phyloP scores from a whole-genome alignment of 192 early-diverging fungal genomes.

The Coemansia sp. region DNA sequence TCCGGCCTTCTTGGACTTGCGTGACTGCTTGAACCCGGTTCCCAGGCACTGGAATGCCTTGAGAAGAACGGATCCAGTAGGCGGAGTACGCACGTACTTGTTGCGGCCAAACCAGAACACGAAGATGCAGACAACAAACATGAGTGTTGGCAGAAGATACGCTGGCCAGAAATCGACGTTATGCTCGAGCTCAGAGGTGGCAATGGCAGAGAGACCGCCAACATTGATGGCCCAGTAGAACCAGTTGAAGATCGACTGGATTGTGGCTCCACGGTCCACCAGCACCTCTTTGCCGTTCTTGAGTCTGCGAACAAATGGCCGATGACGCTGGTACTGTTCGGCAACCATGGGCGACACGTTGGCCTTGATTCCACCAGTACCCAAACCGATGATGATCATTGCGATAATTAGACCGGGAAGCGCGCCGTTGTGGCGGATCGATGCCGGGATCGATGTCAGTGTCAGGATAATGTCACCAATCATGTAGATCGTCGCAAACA shows the following conservation, averaged over 20 bases:
- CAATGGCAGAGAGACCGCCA: conserved; percentile 58
- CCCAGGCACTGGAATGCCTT: conserved; percentile 7
- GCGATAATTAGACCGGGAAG: conserved; percentile 64
- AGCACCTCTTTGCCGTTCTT: conserved; percentile 57
- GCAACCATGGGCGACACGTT: conserved; percentile 74
- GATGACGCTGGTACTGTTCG: conserved; percentile 59
- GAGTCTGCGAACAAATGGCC: conserved; percentile 54
- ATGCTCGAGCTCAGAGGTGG: conserved; percentile 53
- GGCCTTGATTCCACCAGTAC: conserved; percentile 75
- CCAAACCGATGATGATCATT: conserved; percentile 67
- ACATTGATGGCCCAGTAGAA: conserved; percentile 71
- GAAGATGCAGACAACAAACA: conserved; percentile 50
- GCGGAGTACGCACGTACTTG: conserved; percentile 45
- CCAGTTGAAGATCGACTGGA: conserved; percentile 73
- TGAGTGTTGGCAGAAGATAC: conserved; percentile 53
- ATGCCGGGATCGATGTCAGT: conserved; percentile 58
- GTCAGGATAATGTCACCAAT: conserved; percentile 64
- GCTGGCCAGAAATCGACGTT: conserved; percentile 55
- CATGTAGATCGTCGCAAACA: conserved; percentile 62
- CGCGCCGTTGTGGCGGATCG: conserved; percentile 53
- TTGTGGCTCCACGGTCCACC: conserved; percentile 60
- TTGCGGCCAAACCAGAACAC: conserved; percentile 54
- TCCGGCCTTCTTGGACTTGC: conserved; percentile 14
- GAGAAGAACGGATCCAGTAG: conserved; percentile 52
- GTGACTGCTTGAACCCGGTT: conserved; percentile 28